phyloP scores from a whole-genome alignment of 1,284 basidiomycete genomes.

The Puccinia brachypodii region DNA sequence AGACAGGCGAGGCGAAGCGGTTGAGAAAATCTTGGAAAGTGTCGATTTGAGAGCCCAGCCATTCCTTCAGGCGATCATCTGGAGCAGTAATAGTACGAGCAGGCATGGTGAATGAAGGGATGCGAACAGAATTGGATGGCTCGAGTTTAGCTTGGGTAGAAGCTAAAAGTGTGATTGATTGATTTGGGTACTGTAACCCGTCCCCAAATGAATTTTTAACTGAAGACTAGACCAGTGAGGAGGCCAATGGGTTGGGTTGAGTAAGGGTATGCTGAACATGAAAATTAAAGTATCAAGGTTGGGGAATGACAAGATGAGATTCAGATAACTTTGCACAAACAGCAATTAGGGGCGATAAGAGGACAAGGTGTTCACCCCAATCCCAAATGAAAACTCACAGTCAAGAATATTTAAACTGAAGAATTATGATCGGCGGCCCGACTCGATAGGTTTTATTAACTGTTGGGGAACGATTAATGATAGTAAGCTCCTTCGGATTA shows the following conservation, averaged over 20 bases:
- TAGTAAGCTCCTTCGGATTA: not conserved
- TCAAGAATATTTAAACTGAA: not conserved
- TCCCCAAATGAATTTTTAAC: not conserved
- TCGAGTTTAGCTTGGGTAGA: not conserved
- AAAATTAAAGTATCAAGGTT: not conserved
- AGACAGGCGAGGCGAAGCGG: not conserved
- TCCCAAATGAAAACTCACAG: not conserved
- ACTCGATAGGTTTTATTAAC: not conserved
- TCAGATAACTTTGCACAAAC: not conserved
- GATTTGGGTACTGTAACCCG: not conserved
- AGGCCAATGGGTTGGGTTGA: not conserved
- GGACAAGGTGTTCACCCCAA: not conserved
- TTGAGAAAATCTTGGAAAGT: slow-evolving; percentile 7
- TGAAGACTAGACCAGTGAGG: not conserved
- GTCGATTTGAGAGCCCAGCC: slow-evolving; percentile 22
- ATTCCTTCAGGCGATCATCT: slow-evolving; percentile 20
- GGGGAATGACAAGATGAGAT: not conserved
- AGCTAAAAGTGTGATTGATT: not conserved
- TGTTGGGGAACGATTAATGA: not conserved
- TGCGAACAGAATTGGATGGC: not conserved
- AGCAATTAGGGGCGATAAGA: not conserved
- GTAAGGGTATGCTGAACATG: not conserved
- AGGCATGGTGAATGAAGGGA: not conserved
- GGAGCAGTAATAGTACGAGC: not conserved
- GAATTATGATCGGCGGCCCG: not conserved